A percentile compares a stretch with the other conserved stretches of the same genome.
These are phyloP conservation scores for Linum usitatissimum DNA, from an alignment of 345 rosid species.

Conservation along the genomic window DNA sequence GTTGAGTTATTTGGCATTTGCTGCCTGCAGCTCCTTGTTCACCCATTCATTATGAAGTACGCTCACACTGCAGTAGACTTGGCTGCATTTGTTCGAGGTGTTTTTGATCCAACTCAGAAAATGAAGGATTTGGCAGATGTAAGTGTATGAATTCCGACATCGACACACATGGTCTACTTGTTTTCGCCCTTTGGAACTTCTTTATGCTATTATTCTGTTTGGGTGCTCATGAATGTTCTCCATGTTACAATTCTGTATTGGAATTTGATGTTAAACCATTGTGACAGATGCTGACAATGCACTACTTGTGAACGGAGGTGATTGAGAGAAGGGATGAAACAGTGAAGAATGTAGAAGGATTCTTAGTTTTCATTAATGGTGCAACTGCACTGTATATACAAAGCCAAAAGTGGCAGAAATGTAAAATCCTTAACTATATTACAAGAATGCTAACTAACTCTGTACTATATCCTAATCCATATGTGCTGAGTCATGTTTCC, in stretches of 20 bases:
- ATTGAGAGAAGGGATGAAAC: too few species aligned
- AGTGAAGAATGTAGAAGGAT: too few species aligned
- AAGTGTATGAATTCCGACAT: constrained; percentile 19
- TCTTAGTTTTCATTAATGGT: too few species aligned
- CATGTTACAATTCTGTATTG: neutral
- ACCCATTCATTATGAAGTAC: constrained; percentile 72
- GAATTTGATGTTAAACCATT: constrained; percentile 10
- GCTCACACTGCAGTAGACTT: constrained; percentile 48
- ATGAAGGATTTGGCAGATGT: constrained; percentile 95
- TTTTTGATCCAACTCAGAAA: constrained; percentile 77
- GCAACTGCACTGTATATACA: too few species aligned
- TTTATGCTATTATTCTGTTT: neutral
- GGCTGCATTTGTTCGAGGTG: constrained; percentile 60
- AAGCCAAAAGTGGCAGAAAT: too few species aligned
- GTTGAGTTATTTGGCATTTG: constrained; percentile 3
- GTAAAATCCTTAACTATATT: too few species aligned
- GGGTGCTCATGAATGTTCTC: neutral
- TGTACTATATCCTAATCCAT: too few species aligned
- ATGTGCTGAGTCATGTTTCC: too few species aligned
- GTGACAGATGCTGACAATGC: constrained; percentile 82
- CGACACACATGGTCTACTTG: too few species aligned
- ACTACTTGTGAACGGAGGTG: too few species aligned
- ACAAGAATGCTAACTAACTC: too few species aligned
- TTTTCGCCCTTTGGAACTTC: neutral
- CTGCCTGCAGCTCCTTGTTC: constrained; percentile 66